These are phyloP conservation scores for Amaranthus tricolor DNA, from an alignment of 179 eudicot genomes.

Conservation along the genomic window DNA sequence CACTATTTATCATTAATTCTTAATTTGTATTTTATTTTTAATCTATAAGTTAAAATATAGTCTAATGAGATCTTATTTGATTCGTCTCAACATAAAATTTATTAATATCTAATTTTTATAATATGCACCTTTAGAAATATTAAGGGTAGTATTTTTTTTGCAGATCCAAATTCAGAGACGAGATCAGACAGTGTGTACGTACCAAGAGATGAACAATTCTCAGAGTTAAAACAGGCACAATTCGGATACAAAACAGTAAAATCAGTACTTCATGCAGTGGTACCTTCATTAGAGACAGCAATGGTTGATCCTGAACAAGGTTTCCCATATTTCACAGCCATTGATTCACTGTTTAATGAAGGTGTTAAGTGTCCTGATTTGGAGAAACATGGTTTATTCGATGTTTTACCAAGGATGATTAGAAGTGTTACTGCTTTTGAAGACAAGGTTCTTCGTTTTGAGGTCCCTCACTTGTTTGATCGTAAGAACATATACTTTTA, in stretches of 20 bases:
- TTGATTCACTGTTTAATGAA: conserved; percentile 49
- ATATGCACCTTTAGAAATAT: no score
- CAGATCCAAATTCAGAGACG: conserved; percentile 59
- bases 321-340: conserved; percentile 51
- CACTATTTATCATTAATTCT: no score
- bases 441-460: conserved; percentile 46
- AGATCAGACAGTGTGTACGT: conserved; percentile 44
- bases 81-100: no score
- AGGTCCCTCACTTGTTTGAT: conserved; percentile 48
- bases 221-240: conserved; percentile 47
- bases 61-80: no score
- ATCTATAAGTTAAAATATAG: no score
- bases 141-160: no score
- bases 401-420: conserved; percentile 49
- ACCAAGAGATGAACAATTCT: conserved; percentile 76
- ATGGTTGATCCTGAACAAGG: conserved; percentile 36
- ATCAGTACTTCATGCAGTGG: conserved; percentile 50
- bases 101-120: no score
- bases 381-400: not conserved
- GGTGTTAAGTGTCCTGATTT: conserved; percentile 43
- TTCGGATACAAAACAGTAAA: conserved; percentile 50
- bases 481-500: conserved; percentile 32
- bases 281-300: conserved; percentile 44
- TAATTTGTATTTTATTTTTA: no score
- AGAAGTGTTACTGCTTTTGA: conserved; percentile 23